Evolutionary conservation across 2,329 filamentous ascomycete genomes (phyloP), one percentile per base, ranked within the genome.

Genomic region (Exophiala viscosa): DNA sequence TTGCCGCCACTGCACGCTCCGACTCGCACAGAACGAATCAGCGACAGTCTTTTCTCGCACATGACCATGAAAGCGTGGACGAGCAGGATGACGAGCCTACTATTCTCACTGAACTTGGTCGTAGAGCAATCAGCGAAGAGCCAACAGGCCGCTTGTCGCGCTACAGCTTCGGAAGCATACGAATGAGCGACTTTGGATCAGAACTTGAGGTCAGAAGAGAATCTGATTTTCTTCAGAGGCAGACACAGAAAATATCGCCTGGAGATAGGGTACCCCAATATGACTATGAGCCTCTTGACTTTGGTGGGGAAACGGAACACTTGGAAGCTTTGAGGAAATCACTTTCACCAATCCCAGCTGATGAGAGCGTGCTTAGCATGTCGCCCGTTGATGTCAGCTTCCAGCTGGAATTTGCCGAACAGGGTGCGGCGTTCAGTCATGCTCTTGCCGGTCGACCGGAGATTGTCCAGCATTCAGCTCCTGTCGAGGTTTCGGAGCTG

Each of bases 141-240:
- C 69, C 73, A 32, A 66, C 58, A 17, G 64, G 65, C 34, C 66
- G 69, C 23, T 46, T 74, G 13, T 73, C 70, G 10, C 70, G 72
- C 54, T 71, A 73, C 54, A 74, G 76, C 54, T 69, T 71, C 47
- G 70, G 67, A 10, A 69, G 65, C 45, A 63, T 67, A 17, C 65
- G 72, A 15, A 63, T 78, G 43, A 80, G 76, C 59, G 78, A 79
- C 50, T 80, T 80, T 59, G 75, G 68, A 68, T 48, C 69, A 62
- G 45, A 73, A 66, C 15, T 68, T 65, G 57, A 66, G 63, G 55
- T 65, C 64, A n/a, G 64, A 59, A 56, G 54, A 58, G 15, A 54
- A 32, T 52, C 54, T 31, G 48, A 51, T 33, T 43, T 47, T 41
- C 50, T 43, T 31, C 52, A 53, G 36, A 34, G 39, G 7, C 48